Evolutionary conservation across 2,329 filamentous ascomycete species (phyloP), one percentile per base, ranked within the genome.

Genomic region (Botrytis tulipae): DNA sequence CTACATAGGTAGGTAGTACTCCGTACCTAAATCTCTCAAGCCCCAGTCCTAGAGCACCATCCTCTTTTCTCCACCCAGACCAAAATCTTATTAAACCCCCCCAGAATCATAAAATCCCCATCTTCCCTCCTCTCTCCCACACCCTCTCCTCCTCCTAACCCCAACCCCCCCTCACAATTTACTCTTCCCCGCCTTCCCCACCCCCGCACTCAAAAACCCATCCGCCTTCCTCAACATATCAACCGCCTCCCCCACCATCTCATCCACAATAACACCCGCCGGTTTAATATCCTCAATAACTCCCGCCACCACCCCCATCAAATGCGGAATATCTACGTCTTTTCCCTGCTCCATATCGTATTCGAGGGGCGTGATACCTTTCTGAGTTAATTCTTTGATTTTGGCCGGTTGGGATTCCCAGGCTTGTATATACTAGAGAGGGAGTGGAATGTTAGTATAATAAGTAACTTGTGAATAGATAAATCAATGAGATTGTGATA

Each of bases 221-320:
- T 59, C n/a, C 32, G 90, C 92, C 42, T 86, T 80, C 81, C 85
- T 89, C 78, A 97, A 80, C 85, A 91, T 89, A 1, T 88, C 86
- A 14, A 90, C 89, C 1, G 93, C 93, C 81, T 95, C 91, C 32
- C 84, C 83, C 16, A 97, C 93, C 94, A 98, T 98, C 77, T 97
- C 94, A 75, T 90, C 88, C n/a, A 98, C 90, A 84, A 98, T 97
- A 76, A 91, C 87, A 65, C 85, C 88, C 0, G 95, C 95, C 0
- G 95, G 94, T 85, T 96, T 90, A 74, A 98, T 89, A 77, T 91
- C 89, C 48, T 84, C 82, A 73, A 98, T 93, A 1, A 91, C 87
- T 2, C 92, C 95, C 0, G 94, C 93, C 14, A 98, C 95, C 84
- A 97, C 94, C 1, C 95, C 95, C 95, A 98, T 98, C 80, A 98